These are phyloP conservation scores for Pichia sp. DNA, from an alignment of 1,139 yeast species.

Conservation along the genomic window DNA sequence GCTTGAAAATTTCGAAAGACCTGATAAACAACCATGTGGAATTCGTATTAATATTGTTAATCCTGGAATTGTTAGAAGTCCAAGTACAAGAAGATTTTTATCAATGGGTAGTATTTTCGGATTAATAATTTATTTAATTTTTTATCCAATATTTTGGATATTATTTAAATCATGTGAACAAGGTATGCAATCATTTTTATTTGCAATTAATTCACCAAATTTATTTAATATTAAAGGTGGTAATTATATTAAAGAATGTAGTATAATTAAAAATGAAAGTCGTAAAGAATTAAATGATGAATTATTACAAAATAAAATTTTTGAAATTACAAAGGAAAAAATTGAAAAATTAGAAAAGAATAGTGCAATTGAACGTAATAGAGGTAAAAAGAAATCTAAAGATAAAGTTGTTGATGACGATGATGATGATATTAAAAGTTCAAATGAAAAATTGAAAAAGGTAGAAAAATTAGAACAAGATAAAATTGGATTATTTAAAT, in stretches of 20 bases:
- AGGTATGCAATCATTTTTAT: slow-evolving; percentile 76
- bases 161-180: slow-evolving; percentile 65
- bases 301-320: slow-evolving; percentile 56
- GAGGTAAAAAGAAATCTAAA: slow-evolving; percentile 25
- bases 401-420: slow-evolving; percentile 24
- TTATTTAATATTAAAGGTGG: slow-evolving; percentile 57
- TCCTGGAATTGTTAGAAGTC: slow-evolving; percentile 88
- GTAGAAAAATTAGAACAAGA: slow-evolving; percentile 3
- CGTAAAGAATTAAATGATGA: slow-evolving; percentile 60
- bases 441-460: background rate
- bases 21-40: slow-evolving; percentile 53
- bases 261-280: slow-evolving; percentile 44
- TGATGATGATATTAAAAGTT: slow-evolving; percentile 17
- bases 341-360: slow-evolving; percentile 59
- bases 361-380: slow-evolving; percentile 60
- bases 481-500: slow-evolving; percentile 19
- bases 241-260: slow-evolving; percentile 66
- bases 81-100: slow-evolving; percentile 71
- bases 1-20: slow-evolving; percentile 35
- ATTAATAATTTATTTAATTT: slow-evolving; percentile 51
- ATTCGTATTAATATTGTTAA: slow-evolving; percentile 73
- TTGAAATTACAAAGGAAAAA: slow-evolving; percentile 50
- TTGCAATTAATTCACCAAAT: slow-evolving; percentile 68
- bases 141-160: slow-evolving; percentile 80
- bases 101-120: slow-evolving; percentile 76